phyloP scores from a whole-genome alignment of 345 rosid genomes.

The Eucalyptus regnans region DNA sequence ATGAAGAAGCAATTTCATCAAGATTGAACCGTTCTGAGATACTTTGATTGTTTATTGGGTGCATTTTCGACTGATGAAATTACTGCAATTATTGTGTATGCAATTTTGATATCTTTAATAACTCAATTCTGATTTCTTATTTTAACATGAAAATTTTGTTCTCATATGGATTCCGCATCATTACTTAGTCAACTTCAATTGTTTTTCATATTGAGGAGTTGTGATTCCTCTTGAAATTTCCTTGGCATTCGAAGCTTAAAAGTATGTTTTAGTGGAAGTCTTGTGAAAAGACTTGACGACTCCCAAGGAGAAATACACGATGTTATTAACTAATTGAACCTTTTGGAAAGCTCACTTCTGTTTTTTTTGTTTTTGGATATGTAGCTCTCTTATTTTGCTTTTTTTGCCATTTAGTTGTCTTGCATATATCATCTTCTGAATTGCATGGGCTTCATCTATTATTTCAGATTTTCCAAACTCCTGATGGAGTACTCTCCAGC shows the following conservation, averaged over 20 bases:
- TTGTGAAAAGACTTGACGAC: not conserved
- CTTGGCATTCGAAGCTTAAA: not conserved
- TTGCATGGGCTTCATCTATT: not conserved
- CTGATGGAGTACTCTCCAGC: conserved; percentile 83
- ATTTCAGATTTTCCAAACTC: conserved; percentile 68
- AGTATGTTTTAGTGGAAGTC: not conserved
- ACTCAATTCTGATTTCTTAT: not conserved
- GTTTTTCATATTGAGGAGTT: not conserved
- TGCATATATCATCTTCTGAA: not conserved
- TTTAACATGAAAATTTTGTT: not conserved
- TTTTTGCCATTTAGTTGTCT: not conserved
- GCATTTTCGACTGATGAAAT: not conserved
- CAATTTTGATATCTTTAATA: not conserved
- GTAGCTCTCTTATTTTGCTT: not conserved
- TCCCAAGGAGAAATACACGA: not conserved
- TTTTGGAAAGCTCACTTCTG: not conserved
- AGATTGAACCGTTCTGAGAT: not conserved
- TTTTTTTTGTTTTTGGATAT: not conserved
- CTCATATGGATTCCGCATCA: not conserved
- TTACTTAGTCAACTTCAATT: not conserved
- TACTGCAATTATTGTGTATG: not conserved
- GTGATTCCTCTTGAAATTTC: not conserved
- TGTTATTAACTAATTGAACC: not conserved
- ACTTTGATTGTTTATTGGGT: not conserved
- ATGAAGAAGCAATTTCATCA: not conserved